Base-by-base conservation (phyloP, 192 early-diverging fungal genomes). In the Coemansia guatemalensis region DNA sequence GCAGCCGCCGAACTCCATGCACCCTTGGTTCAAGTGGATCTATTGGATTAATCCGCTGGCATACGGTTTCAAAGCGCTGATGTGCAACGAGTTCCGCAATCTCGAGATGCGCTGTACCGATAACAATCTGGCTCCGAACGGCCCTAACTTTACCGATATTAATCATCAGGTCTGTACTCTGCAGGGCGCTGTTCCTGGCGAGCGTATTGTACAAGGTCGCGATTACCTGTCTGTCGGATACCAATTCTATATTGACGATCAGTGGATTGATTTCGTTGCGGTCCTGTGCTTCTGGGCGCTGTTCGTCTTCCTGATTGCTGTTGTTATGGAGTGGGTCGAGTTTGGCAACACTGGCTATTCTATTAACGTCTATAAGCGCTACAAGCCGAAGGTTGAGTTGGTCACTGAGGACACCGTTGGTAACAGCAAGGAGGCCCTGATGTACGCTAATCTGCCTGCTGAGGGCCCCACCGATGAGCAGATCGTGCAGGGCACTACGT, bases 21-120 rank as follows among this genome's bases (percentile, higher is more conserved):
- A 87, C 26, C 77, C 76, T 22, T 90, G 82, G 80, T 81, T 91
- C 44, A 74, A 65, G 51, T 90, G 87, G 84, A 79, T 90, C 51
- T 85, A 77, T 66, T 89, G 82, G 81, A 86, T 90, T 51, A 88
- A 89, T 62, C 88, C 88, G 14, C 68, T 90, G 29, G 75, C 84
- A 1, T 92, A 90, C 68, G 88, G 82, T 12, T 85, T 83, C 70
- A 85, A 84, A 59, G 73, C 85, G 17, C 81, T 92, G 17, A 71
- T 90, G 71, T 69, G 76, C 51, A 92, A 90, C 69, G 90, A 92
- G 81, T 88, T 89, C 65, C 72, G 75, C 51, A 26, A 52, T 17
- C 73, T 79, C n/a, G 52, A 52, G 24, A 24, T 78, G 25, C 33
- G 48, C 7, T 83, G 81, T 48, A 54, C 56, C 0, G 65, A 69